A percentile compares a stretch with the other conserved stretches of the same genome.
Conservation (phyloP, 2,329 filamentous ascomycete genomes). For the Diaporthe sp. region DNA sequence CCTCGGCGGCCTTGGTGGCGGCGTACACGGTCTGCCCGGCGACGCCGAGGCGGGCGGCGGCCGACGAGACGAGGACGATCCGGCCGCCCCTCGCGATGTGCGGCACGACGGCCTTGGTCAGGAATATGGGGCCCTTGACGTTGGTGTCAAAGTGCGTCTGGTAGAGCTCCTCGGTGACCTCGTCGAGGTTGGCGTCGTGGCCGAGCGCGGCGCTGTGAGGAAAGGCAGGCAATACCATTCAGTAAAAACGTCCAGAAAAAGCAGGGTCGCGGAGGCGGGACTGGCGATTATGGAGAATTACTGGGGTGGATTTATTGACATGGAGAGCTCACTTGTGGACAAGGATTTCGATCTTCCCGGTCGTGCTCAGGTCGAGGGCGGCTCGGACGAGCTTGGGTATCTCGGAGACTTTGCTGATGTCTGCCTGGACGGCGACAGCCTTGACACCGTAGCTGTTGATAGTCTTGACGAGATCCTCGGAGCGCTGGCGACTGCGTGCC, state of each 20-base stretch:
- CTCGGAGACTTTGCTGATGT: neutral
- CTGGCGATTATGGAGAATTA: too few relatives aligned
- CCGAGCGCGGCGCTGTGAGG: neutral
- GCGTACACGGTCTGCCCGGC: slow-evolving; percentile 62
- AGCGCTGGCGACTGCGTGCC: neutral
- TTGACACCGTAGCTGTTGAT: neutral
- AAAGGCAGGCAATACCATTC: too few relatives aligned
- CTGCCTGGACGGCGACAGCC: neutral
- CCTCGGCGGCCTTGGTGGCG: slow-evolving; percentile 72
- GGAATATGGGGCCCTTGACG: neutral
- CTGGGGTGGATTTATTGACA: too few relatives aligned
- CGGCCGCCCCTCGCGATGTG: neutral
- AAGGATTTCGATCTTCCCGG: neutral
- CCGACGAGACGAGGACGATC: neutral
- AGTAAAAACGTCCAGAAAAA: too few relatives aligned
- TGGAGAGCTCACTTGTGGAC: neutral
- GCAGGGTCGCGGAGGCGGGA: too few relatives aligned
- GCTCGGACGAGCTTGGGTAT: neutral
- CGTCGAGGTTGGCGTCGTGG: slow-evolving; percentile 1
- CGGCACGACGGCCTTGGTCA: neutral
- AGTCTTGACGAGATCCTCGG: neutral
- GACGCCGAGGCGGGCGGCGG: neutral
- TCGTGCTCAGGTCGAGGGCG: neutral
- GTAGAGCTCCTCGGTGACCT: neutral
- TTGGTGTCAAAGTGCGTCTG: slow-evolving; percentile 5